A percentile compares a stretch with the other conserved stretches of the same genome.
These are phyloP conservation scores for Pseudopithomyces chartarum DNA, from an alignment of 2,329 filamentous ascomycete genomes.

Conservation along the genomic window DNA sequence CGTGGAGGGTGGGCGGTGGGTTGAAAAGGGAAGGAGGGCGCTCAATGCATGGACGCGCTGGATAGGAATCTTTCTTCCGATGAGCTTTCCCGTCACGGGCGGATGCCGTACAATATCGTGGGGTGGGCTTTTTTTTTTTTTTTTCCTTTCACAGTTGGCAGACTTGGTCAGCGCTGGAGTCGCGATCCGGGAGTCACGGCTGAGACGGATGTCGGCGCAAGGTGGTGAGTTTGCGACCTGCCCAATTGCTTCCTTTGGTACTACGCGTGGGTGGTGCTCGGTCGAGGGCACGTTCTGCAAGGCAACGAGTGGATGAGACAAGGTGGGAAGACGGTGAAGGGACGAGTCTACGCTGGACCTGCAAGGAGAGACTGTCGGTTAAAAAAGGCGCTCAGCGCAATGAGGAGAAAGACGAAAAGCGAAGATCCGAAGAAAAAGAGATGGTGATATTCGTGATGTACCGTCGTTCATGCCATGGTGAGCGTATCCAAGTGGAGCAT, in stretches of 20 bases:
- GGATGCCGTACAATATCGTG: not conserved
- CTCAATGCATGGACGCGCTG: slow-evolving; percentile 16
- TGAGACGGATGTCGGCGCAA: not conserved
- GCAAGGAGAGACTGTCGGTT: slow-evolving; percentile 32
- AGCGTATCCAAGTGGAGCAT: slow-evolving; percentile 10
- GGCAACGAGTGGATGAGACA: slow-evolving; percentile 31
- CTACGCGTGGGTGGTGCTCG: slow-evolving; percentile 12
- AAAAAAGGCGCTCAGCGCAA: slow-evolving; percentile 35
- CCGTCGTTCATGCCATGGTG: slow-evolving; percentile 33
- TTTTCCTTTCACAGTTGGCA: too few relatives aligned
- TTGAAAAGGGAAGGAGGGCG: slow-evolving; percentile 14
- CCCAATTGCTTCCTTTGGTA: slow-evolving; percentile 15
- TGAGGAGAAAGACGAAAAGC: slow-evolving; percentile 10
- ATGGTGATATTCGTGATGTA: slow-evolving; percentile 30
- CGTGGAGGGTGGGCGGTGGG: not conserved
- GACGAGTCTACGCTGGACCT: slow-evolving; percentile 29
- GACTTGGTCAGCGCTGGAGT: too few relatives aligned
- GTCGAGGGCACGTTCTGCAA: slow-evolving; percentile 27
- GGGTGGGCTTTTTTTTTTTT: not conserved
- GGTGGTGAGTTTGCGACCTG: slow-evolving; percentile 18
- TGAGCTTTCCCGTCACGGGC: not conserved
- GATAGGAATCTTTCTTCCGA: slow-evolving; percentile 8
- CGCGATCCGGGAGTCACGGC: not conserved
- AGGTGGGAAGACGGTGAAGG: slow-evolving; percentile 22
- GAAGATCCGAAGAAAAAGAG: slow-evolving; percentile 16